Conservation (phyloP, 306 rosid species). For the Vicia faba region DNA sequence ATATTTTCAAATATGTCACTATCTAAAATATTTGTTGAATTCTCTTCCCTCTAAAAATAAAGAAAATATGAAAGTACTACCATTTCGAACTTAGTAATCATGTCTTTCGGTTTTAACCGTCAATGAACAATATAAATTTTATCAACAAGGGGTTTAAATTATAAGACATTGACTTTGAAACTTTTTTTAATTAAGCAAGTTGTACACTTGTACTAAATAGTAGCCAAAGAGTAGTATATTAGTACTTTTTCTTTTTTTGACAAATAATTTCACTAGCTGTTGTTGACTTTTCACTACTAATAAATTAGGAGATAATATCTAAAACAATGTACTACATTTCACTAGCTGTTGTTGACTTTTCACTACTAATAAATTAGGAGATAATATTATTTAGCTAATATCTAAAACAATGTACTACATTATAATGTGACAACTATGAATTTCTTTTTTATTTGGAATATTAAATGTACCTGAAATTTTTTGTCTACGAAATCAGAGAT, state of each 20-base stretch:
- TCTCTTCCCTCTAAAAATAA: conserved; percentile 29
- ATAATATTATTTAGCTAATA: not conserved
- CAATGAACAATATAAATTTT: not conserved
- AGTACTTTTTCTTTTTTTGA: not conserved
- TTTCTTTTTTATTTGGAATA: not conserved
- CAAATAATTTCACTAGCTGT: not conserved
- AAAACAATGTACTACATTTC: not conserved
- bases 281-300: conserved; percentile 3
- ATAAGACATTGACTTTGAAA: not conserved
- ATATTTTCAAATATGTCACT: not conserved
- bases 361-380: not conserved
- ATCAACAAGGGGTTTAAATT: not conserved
- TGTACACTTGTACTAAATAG: not conserved
- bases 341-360: no score
- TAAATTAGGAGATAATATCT: not conserved
- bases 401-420: not conserved
- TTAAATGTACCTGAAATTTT: conserved; percentile 1
- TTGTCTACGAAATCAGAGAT: not conserved
- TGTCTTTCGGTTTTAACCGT: not conserved
- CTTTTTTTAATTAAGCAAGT: not conserved
- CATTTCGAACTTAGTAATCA: conserved; percentile 32
- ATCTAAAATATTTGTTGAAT: not conserved
- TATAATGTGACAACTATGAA: not conserved
- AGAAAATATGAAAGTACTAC: conserved; percentile 25
- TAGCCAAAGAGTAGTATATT: conserved; percentile 2